Evolutionary conservation across 495 filamentous ascomycete species (phyloP).

Genomic region (Melanomma pulvis-pyrius): DNA sequence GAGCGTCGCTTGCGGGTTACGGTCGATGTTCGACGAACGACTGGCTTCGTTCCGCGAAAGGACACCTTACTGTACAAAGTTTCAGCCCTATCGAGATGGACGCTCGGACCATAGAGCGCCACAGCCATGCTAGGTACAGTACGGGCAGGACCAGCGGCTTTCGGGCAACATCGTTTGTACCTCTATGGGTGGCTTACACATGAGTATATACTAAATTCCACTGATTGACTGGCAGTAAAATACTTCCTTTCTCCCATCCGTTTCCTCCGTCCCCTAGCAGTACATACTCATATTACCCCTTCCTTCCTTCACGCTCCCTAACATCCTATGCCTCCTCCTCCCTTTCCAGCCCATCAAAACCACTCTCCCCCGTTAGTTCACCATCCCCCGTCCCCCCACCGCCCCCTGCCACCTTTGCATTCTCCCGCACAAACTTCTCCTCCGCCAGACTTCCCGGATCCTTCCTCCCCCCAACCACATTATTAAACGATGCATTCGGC

Average conservation of each 20-base stretch:
- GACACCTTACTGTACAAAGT: constrained; percentile 9
- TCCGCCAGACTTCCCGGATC: constrained; percentile 64
- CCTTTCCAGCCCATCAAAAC: constrained; percentile 5
- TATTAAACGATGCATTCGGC: constrained; percentile 62
- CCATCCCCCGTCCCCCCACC: constrained; percentile 49
- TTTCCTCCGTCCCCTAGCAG: too few relatives aligned
- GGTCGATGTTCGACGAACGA: not conserved
- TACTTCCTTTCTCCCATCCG: too few relatives aligned
- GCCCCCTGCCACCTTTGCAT: constrained; percentile 46
- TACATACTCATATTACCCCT: not conserved
- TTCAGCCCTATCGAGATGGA: constrained; percentile 17
- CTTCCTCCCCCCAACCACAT: constrained; percentile 61
- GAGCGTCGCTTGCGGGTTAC: constrained; percentile 7
- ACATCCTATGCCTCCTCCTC: too few relatives aligned
- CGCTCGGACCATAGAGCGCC: not conserved
- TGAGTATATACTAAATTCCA: too few relatives aligned
- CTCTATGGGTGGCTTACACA: too few relatives aligned
- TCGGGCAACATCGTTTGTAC: too few relatives aligned
- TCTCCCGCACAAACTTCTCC: constrained; percentile 51
- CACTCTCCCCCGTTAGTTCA: constrained; percentile 26
- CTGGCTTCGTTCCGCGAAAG: not conserved
- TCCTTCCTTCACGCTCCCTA: constrained; percentile 1
- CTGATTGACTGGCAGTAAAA: not conserved
- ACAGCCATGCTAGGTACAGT: not conserved
- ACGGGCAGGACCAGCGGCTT: not conserved